These are phyloP conservation scores for Byssothecium circinans DNA, from an alignment of 2,329 filamentous ascomycete genomes.

Conservation along the genomic window DNA sequence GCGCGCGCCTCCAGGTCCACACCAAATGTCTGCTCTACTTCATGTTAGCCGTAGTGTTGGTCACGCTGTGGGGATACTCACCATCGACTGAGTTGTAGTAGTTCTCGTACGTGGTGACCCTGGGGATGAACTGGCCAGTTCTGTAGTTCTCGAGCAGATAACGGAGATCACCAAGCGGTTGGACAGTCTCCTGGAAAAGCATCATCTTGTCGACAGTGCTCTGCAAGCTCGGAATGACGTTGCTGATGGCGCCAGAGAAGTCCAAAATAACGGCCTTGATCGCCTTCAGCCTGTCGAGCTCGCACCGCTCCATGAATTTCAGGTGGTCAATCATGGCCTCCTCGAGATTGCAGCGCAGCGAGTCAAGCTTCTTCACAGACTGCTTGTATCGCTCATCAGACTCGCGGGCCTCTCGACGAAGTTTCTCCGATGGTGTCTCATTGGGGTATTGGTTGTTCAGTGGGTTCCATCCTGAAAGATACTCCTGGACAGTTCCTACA, in stretches of 20 bases:
- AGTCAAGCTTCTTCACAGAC: constrained; percentile 81
- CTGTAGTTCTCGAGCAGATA: constrained; percentile 97
- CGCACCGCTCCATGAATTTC: constrained; percentile 95
- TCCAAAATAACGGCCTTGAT: constrained; percentile 98
- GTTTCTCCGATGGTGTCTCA: constrained; percentile 82
- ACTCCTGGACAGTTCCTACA: constrained; percentile 82
- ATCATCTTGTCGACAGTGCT: constrained; percentile 98
- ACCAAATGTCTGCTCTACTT: constrained; percentile 85
- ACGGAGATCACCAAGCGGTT: constrained; percentile 83
- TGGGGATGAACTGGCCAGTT: constrained; percentile 88
- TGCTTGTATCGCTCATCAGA: constrained; percentile 92
- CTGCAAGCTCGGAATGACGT: constrained; percentile 94
- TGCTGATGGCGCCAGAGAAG: constrained; percentile 95
- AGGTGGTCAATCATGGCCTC: constrained; percentile 91
- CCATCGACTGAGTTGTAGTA: constrained; percentile 96
- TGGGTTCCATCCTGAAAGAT: constrained; percentile 89
- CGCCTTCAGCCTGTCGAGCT: constrained; percentile 92
- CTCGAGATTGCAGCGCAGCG: constrained; percentile 90
- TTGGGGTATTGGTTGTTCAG: constrained; percentile 89
- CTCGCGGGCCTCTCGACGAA: constrained; percentile 86
- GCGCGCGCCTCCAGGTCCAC: constrained; percentile 96
- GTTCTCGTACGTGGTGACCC: constrained; percentile 92
- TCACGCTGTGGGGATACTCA: constrained; percentile 30
- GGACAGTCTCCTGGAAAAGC: constrained; percentile 98
- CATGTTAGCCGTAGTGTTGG: constrained; percentile 16